These are phyloP conservation scores for Boletus barrowsii DNA, from an alignment of 768 basidiomycete genomes.

Conservation along the genomic window DNA sequence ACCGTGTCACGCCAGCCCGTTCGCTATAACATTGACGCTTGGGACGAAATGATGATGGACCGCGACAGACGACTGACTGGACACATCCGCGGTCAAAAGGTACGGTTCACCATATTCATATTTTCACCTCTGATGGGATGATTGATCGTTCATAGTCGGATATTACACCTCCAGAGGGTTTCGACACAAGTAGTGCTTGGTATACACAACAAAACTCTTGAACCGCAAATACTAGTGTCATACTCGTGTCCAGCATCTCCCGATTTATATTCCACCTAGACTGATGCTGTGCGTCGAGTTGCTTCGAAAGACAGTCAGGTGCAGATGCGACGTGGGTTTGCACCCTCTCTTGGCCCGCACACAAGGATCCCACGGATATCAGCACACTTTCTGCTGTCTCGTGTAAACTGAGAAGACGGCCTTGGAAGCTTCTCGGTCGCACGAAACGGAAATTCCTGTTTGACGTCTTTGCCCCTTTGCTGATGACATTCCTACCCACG, in stretches of 20 bases:
- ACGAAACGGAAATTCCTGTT: neutral
- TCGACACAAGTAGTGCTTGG: conserved; percentile 74
- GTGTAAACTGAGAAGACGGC: neutral
- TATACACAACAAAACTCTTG: conserved; percentile 53
- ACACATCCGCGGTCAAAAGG: conserved; percentile 79
- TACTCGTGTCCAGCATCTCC: conserved; percentile 23
- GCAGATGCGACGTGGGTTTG: neutral
- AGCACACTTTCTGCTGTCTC: neutral
- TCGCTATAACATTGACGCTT: conserved; percentile 80
- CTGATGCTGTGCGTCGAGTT: neutral
- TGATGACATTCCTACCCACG: neutral
- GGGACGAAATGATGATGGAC: conserved; percentile 97
- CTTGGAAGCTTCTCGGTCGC: neutral
- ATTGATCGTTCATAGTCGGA: conserved; percentile 48
- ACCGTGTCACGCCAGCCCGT: conserved; percentile 53
- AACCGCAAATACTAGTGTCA: conserved; percentile 1
- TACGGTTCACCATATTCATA: conserved; percentile 35
- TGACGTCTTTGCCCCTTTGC: neutral
- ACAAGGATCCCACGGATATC: neutral
- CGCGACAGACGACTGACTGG: conserved; percentile 88
- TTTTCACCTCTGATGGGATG: neutral
- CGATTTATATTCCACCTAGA: conserved; percentile 21
- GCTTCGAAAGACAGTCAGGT: neutral
- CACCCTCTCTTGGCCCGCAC: neutral
- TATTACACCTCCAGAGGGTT: conserved; percentile 63